phyloP scores from a whole-genome alignment of 192 early-diverging fungal species.

The Entomortierella beljakovae region DNA sequence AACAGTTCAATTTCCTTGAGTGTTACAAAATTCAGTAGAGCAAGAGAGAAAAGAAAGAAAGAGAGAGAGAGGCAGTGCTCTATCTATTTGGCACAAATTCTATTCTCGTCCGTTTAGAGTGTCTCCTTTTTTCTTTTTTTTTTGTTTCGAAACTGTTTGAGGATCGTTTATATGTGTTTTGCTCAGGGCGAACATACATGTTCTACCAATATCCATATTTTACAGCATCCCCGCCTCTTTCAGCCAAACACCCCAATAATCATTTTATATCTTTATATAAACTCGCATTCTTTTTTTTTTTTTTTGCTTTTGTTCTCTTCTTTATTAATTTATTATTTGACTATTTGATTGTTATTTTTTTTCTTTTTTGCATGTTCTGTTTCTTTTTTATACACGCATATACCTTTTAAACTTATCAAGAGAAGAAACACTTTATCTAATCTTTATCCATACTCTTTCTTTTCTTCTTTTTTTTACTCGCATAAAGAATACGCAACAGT shows the following conservation, averaged over 20 bases:
- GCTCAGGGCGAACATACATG: neutral
- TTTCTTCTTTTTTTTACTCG: constrained; percentile 1
- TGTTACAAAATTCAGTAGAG: too few relatives aligned
- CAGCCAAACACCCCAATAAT: neutral
- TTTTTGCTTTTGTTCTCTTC: constrained; percentile 9
- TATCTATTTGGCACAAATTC: constrained; percentile 9
- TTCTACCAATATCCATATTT: neutral
- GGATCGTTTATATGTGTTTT: constrained; percentile 1
- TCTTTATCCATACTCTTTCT: constrained; percentile 1
- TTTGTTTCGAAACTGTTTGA: constrained; percentile 48
- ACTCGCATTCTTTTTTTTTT: constrained; percentile 5
- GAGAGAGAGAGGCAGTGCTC: too few relatives aligned
- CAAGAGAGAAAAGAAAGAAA: too few relatives aligned
- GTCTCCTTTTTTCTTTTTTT: constrained; percentile 3
- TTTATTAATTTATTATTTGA: neutral
- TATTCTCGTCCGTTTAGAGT: constrained; percentile 35
- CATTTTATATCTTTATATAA: neutral
- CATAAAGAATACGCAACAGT: neutral
- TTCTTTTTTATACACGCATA: neutral
- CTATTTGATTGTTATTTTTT: neutral
- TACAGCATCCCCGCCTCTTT: neutral
- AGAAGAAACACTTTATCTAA: neutral
- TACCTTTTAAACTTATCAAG: neutral
- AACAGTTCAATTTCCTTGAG: too few relatives aligned
- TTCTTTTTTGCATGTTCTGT: neutral